Conservation (phyloP, 768 basidiomycete species). For the Scleroderma citrinum region DNA sequence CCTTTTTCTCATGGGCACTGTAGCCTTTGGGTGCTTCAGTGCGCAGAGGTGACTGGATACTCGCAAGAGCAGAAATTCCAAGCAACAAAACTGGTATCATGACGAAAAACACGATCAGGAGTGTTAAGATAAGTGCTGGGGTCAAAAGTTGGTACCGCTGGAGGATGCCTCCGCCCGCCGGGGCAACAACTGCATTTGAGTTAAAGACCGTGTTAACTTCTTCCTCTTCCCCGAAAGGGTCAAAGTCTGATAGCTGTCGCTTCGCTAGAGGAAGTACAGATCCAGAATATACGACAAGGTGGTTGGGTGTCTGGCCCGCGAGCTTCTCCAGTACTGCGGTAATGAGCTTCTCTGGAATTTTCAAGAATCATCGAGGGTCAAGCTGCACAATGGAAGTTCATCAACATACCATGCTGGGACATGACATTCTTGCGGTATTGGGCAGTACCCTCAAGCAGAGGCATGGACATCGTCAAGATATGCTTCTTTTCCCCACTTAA, state of each 20-base stretch:
- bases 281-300: constrained; percentile 65
- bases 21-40: constrained; percentile 62
- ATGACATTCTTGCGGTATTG: constrained; percentile 42
- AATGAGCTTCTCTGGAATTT: constrained; percentile 37
- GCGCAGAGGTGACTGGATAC: constrained; percentile 66
- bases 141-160: constrained; percentile 74
- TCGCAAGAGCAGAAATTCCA: constrained; percentile 60
- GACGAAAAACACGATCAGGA: constrained; percentile 62
- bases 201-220: constrained; percentile 21
- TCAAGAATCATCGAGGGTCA: constrained; percentile 2
- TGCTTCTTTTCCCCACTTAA: constrained; percentile 42
- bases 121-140: constrained; percentile 60
- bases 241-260: constrained; percentile 33
- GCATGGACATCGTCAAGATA: constrained; percentile 53
- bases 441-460: constrained; percentile 37
- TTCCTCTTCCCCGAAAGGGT: constrained; percentile 24
- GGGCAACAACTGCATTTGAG: constrained; percentile 19
- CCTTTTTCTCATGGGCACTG: constrained; percentile 69
- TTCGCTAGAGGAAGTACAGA: constrained; percentile 37
- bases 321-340: constrained; percentile 45
- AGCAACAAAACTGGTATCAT: constrained; percentile 60
- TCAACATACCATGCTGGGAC: constrained; percentile 47
- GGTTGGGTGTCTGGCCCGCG: constrained; percentile 45
- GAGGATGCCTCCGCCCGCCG: constrained; percentile 54
- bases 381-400: background rate